These are phyloP conservation scores for Arabis alpina DNA, from an alignment of 345 rosid genomes.

Conservation along the genomic window DNA sequence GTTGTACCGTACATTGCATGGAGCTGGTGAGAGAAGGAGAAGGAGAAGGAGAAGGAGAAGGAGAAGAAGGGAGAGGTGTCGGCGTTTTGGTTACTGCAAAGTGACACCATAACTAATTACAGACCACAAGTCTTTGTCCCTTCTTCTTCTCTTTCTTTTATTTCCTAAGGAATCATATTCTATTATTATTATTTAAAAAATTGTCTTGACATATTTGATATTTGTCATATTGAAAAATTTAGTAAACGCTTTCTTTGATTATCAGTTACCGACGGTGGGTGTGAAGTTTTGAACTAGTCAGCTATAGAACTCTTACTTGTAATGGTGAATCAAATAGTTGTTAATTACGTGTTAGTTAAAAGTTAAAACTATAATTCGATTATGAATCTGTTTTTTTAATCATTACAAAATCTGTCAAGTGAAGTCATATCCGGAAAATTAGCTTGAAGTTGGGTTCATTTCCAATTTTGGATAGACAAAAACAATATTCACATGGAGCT, in stretches of 20 bases:
- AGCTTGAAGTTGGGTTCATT: neutral
- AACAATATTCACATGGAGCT: neutral
- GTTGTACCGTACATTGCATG: conserved; percentile 44
- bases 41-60: no score
- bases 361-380: neutral
- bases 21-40: conserved; percentile 48
- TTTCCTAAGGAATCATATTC: conserved; percentile 10
- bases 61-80: conserved; percentile 30
- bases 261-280: neutral
- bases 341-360: no score
- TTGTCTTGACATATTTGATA: neutral
- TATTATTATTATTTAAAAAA: neutral
- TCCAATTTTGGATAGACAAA: neutral
- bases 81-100: conserved; percentile 42
- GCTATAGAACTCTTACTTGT: no score
- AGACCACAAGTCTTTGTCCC: conserved; percentile 80
- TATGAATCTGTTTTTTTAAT: neutral
- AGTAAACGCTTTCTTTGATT: conserved; percentile 5
- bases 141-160: conserved; percentile 37
- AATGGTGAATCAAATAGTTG: no score
- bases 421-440: neutral
- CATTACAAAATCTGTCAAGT: neutral
- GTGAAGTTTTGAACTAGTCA: neutral
- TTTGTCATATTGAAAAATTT: neutral
- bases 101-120: conserved; percentile 78